A percentile compares a stretch with the other conserved stretches of the same genome.
Conservation (phyloP, 768 basidiomycete genomes). For the Boletus speciosus region DNA sequence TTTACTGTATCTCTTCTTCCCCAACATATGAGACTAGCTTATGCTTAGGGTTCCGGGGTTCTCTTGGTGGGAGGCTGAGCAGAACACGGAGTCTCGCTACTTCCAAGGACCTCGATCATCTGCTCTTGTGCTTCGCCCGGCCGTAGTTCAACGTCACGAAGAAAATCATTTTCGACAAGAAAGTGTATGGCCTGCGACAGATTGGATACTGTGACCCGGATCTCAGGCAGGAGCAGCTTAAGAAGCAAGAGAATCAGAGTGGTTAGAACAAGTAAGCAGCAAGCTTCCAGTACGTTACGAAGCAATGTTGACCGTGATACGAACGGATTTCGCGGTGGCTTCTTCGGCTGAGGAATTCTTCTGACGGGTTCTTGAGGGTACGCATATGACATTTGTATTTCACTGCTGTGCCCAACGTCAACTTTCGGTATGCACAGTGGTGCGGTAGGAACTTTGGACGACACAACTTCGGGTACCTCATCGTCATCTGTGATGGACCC, state of each 20-base stretch:
- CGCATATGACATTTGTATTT: slow-evolving; percentile 4
- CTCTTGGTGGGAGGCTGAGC: background rate
- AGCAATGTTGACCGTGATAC: slow-evolving; percentile 66
- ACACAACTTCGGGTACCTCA: slow-evolving; percentile 52
- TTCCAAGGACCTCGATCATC: slow-evolving; percentile 57
- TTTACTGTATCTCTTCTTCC: background rate
- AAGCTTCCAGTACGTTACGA: slow-evolving; percentile 58
- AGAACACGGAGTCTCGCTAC: slow-evolving; percentile 11
- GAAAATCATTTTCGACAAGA: slow-evolving; percentile 85
- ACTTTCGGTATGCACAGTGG: slow-evolving; percentile 3
- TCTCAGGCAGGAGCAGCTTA: slow-evolving; percentile 81
- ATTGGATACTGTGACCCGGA: slow-evolving; percentile 84
- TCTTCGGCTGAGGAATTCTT: slow-evolving; percentile 44
- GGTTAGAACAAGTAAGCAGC: background rate
- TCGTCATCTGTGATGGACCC: slow-evolving; percentile 37
- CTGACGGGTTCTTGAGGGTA: slow-evolving; percentile 7
- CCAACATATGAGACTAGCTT: background rate
- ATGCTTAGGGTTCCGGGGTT: background rate
- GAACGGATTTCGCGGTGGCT: slow-evolving; percentile 60
- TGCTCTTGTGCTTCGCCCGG: slow-evolving; percentile 71
- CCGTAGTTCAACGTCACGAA: slow-evolving; percentile 72
- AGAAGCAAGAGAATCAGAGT: slow-evolving; percentile 9
- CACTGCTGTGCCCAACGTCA: slow-evolving; percentile 1
- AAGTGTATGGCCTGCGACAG: slow-evolving; percentile 91
- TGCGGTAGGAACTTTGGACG: slow-evolving; percentile 44